A percentile compares a stretch with the other conserved stretches of the same genome.
phyloP scores from a whole-genome alignment of 768 basidiomycete genomes.

The Mycena pura region DNA sequence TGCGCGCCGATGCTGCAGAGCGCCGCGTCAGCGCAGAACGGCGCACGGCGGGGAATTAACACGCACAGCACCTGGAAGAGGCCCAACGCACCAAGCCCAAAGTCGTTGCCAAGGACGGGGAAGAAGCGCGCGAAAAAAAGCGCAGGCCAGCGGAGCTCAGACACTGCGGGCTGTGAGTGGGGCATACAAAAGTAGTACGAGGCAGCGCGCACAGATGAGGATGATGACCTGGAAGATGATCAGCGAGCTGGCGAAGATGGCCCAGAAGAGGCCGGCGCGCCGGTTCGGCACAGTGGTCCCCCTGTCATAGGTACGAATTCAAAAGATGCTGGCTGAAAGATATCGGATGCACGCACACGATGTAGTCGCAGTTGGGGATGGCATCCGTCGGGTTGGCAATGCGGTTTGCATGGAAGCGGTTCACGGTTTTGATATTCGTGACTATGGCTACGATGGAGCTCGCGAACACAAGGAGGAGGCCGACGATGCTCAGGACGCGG shows the following conservation, averaged over 20 bases:
- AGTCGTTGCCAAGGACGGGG: constrained; percentile 86
- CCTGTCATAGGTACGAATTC: no score
- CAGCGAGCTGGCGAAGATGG: constrained; percentile 83
- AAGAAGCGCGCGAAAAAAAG: constrained; percentile 86
- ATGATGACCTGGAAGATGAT: constrained; percentile 83
- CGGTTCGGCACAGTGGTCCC: constrained; percentile 93
- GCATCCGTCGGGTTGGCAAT: constrained; percentile 38
- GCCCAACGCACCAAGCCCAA: constrained; percentile 90
- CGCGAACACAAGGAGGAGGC: constrained; percentile 81
- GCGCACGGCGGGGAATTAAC: not conserved
- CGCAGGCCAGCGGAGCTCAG: constrained; percentile 81
- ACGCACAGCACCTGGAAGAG: constrained; percentile 85
- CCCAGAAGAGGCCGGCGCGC: constrained; percentile 91
- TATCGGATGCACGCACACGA: constrained; percentile 59
- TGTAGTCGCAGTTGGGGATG: constrained; percentile 73
- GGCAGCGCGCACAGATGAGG: constrained; percentile 60
- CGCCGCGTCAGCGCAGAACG: not conserved
- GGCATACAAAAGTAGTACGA: not conserved
- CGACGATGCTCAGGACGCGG: constrained; percentile 77
- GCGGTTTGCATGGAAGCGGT: constrained; percentile 58
- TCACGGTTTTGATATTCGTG: constrained; percentile 78
- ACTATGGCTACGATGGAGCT: constrained; percentile 78
- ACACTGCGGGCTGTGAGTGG: constrained; percentile 45
- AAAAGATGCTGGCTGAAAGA: not conserved
- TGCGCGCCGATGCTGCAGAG: constrained; percentile 65